Percentiles rank a stretch among this genome's conserved stretches.
These are phyloP conservation scores for Ophiostoma ulmi DNA, from an alignment of 2,329 filamentous ascomycete genomes.

Conservation along the genomic window DNA sequence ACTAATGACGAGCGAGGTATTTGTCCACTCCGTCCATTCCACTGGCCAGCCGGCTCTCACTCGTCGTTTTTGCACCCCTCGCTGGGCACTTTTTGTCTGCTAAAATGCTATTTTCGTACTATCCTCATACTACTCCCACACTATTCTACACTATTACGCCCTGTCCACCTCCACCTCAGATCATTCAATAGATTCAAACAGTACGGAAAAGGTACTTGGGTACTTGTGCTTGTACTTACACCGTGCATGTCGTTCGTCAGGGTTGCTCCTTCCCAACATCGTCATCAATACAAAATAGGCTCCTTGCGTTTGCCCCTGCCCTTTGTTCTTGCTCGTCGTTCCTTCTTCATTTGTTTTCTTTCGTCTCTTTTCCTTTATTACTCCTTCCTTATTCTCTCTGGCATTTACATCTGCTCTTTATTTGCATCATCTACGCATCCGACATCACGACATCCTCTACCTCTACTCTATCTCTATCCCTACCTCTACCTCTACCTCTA, in stretches of 20 bases:
- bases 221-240: conserved; percentile 14
- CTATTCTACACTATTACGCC: conserved; percentile 18
- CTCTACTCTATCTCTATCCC: not conserved
- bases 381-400: not conserved
- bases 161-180: conserved; percentile 13
- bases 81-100: not conserved
- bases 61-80: conserved; percentile 15
- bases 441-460: conserved; percentile 1
- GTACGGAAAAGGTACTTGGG: not conserved
- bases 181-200: not conserved
- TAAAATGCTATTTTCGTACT: conserved; percentile 9
- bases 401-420: not conserved
- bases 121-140: conserved; percentile 18
- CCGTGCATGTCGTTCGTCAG: conserved; percentile 18
- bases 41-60: conserved; percentile 15
- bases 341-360: conserved; percentile 13
- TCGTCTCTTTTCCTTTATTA: conserved; percentile 1
- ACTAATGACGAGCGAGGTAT: conserved; percentile 28
- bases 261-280: conserved; percentile 20
- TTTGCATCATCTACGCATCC: conserved; percentile 2
- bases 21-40: conserved; percentile 21
- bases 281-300: conserved; percentile 20
- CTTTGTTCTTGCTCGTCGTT: conserved; percentile 11
- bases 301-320: conserved; percentile 15
- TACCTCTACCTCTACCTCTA: not conserved